A percentile compares a stretch with the other conserved stretches of the same genome.
Evolutionary conservation across 768 basidiomycete genomes (phyloP).

Genomic region (Lentinula detonsa): DNA sequence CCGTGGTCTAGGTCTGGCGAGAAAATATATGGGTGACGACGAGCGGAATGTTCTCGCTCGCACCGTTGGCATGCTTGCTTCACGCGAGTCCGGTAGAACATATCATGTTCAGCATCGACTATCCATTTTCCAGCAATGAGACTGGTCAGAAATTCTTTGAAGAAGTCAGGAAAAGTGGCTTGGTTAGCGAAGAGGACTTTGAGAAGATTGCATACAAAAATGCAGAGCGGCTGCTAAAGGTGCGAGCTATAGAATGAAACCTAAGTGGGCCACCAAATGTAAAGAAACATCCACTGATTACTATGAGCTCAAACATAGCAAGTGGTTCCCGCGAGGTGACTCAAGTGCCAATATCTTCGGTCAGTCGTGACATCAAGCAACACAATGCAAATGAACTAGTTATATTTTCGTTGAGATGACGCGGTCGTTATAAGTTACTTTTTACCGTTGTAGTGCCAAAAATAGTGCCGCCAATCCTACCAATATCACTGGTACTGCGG

Average conservation of each 20-base stretch:
- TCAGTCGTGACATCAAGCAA: too few relatives aligned
- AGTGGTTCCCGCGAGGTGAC: too few relatives aligned
- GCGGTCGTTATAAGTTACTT: too few relatives aligned
- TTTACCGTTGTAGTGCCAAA: too few relatives aligned
- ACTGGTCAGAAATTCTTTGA: background rate
- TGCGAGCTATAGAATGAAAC: background rate
- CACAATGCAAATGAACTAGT: too few relatives aligned
- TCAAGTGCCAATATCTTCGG: too few relatives aligned
- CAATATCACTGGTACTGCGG: too few relatives aligned
- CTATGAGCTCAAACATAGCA: too few relatives aligned
- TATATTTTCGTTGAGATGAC: too few relatives aligned
- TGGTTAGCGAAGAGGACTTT: background rate
- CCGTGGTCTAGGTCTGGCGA: background rate
- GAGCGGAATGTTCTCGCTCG: conserved; percentile 1
- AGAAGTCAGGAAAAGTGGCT: background rate
- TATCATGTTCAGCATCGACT: conserved; percentile 3
- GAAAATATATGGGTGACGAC: conserved; percentile 3
- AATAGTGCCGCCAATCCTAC: too few relatives aligned
- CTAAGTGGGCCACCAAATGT: background rate
- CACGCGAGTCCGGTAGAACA: background rate
- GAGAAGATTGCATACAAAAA: background rate
- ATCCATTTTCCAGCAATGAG: conserved; percentile 1
- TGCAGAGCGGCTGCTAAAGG: background rate
- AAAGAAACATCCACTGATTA: too few relatives aligned
- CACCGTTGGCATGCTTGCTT: conserved; percentile 1